Evolutionary conservation across 2,329 filamentous ascomycete genomes (phyloP).

Genomic region (Fusarium veterinarium): DNA sequence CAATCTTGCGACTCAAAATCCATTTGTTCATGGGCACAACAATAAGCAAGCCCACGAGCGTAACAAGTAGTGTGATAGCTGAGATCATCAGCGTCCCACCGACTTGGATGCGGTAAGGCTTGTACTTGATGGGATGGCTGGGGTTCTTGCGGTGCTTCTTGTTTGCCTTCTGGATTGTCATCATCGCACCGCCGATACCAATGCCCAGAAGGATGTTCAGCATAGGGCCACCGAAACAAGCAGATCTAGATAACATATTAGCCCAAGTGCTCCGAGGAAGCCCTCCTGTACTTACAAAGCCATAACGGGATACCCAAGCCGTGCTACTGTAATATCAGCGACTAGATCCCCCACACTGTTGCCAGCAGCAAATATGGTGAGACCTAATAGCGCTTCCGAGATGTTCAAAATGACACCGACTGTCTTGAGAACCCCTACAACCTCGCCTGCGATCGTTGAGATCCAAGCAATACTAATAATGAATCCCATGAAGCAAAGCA

Average conservation of each 20-base stretch:
- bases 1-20: conserved; percentile 85
- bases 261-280: not conserved
- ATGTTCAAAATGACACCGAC: conserved; percentile 92
- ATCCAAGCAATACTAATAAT: conserved; percentile 95
- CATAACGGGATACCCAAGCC: conserved; percentile 96
- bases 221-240: conserved; percentile 98
- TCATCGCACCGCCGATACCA: conserved; percentile 89
- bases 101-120: conserved; percentile 85
- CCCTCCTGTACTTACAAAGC: conserved; percentile 68
- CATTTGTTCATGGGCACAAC: conserved; percentile 87
- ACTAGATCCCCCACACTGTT: conserved; percentile 96
- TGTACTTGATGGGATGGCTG: conserved; percentile 71
- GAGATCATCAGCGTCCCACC: conserved; percentile 87
- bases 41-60: conserved; percentile 80
- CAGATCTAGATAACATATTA: conserved; percentile 64
- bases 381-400: conserved; percentile 91
- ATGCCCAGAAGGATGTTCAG: conserved; percentile 96
- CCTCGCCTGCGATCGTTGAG: conserved; percentile 92
- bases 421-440: conserved; percentile 93
- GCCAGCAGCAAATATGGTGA: conserved; percentile 96
- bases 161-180: conserved; percentile 79
- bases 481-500: conserved; percentile 91
- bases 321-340: conserved; percentile 92
- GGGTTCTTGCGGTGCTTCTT: conserved; percentile 75
- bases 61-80: conserved; percentile 84